A percentile compares a stretch with the other conserved stretches of the same genome.
Conservation (phyloP, 176 grass and related monocot species). For the Triticum monococcum region DNA sequence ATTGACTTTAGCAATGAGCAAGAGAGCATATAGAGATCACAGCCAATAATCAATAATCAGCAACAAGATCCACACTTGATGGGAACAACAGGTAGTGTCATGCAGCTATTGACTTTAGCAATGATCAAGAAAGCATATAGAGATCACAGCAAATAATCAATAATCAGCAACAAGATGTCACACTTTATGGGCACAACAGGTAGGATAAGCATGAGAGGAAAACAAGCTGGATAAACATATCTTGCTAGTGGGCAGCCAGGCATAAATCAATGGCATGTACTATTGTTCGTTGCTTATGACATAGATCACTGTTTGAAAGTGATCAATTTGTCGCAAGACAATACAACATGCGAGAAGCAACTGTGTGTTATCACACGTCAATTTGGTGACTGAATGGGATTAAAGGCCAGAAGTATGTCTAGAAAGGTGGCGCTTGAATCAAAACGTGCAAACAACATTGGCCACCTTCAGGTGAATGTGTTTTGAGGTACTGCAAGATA, state of each 20-base stretch:
- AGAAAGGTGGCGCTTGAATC: conserved; percentile 1
- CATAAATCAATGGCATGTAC: not conserved
- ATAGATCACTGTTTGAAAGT: not conserved
- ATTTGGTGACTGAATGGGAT: not conserved
- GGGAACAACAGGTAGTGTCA: too few relatives aligned
- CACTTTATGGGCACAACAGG: not conserved
- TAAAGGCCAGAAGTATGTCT: not conserved
- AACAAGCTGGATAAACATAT: not conserved
- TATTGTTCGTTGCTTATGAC: not conserved
- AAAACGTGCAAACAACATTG: conserved; percentile 7
- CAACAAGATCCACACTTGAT: not conserved
- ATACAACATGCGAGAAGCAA: not conserved
- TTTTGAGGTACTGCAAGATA: conserved; percentile 9
- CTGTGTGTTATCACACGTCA: not conserved
- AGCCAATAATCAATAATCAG: not conserved
- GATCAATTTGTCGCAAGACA: not conserved
- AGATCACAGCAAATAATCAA: too few relatives aligned
- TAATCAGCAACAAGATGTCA: not conserved
- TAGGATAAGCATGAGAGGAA: not conserved
- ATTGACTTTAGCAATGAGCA: not conserved
- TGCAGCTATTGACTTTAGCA: too few relatives aligned
- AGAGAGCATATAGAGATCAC: not conserved
- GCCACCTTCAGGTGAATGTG: not conserved
- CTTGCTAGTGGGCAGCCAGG: not conserved
- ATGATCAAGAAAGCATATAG: too few relatives aligned